Evolutionary conservation across 192 early-diverging fungal genomes (phyloP), one percentile per base, ranked within the genome.

Genomic region (Linnemannia elongata): DNA sequence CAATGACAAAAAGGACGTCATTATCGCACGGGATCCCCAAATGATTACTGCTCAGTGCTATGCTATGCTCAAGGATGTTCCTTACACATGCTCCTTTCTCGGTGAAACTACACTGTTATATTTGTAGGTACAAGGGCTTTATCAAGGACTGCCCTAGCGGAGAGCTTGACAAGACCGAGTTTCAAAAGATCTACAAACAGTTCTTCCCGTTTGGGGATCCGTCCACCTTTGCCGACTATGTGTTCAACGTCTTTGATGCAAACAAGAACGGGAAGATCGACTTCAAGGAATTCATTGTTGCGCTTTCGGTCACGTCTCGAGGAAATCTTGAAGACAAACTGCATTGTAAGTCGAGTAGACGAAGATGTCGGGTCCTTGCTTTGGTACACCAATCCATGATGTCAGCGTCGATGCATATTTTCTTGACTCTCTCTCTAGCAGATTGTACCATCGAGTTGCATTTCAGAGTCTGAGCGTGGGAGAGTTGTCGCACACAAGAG

Each of bases 161-260:
- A 38, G 89, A 94, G 84, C 91, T 99, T 42, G 93, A 96, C 91
- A 93, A 94, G 82, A 89, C 93, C 5, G 95, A 97, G 79, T 98
- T 99, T 80, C 95, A 94, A 88, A 94, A 96, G 72, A 97, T 98
- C 73, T 99, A 97, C 91, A 97, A 98, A 89, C 95, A 96, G 79
- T 98, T 96, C 85, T 99, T 99, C 80, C 97, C 98, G n/a, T 98
- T 99, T 88, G 98, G 98, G 38, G 96, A 99, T 86, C 93, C 96
- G 9, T 94, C 95, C 57, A 91, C 92, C 57, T 99, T 97, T 89
- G 96, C 98, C 13, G 95, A 97, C 88, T 94, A 94, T 82, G 97
- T 97, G 3, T 98, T 99, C 85, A 93, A 96, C 83, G 95, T 97
- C 55, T 96, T 99, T 88, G 98, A 99, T 82, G 90, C 88, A 47